Conservation (phyloP, 1,139 yeast species). For the Geotrichum bryndzae region DNA sequence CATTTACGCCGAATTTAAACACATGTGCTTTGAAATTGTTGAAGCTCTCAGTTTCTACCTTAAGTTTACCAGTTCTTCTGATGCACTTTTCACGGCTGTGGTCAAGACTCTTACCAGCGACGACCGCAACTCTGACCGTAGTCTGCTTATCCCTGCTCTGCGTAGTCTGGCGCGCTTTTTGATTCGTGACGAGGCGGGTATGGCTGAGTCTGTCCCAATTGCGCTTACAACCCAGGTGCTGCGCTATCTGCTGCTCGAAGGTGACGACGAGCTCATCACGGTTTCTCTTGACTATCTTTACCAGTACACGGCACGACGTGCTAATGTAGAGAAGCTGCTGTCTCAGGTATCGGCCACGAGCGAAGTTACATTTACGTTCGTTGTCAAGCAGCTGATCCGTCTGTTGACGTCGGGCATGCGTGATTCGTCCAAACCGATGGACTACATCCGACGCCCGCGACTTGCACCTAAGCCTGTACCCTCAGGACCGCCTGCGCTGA, state of each 20-base stretch:
- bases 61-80: constrained; percentile 57
- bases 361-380: constrained; percentile 40
- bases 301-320: constrained; percentile 54
- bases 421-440: constrained; percentile 26
- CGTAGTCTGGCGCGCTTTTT: constrained; percentile 38
- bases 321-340: constrained; percentile 28
- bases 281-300: constrained; percentile 62
- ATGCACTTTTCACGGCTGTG: constrained; percentile 34
- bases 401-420: constrained; percentile 51
- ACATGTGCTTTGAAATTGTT: constrained; percentile 68
- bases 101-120: constrained; percentile 19
- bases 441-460: constrained; percentile 37
- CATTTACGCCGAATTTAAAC: constrained; percentile 54
- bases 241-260: constrained; percentile 41
- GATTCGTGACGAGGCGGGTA: constrained; percentile 36
- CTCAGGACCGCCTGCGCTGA: constrained; percentile 60
- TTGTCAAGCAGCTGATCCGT: constrained; percentile 41
- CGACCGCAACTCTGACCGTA: constrained; percentile 32
- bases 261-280: constrained; percentile 53
- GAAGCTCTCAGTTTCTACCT: constrained; percentile 82
- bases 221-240: constrained; percentile 35
- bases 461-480: constrained; percentile 39
- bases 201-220: constrained; percentile 35
- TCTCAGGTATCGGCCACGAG: constrained; percentile 40
- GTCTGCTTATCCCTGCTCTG: constrained; percentile 36